Base-by-base conservation (phyloP, 176 grass and related monocot species). In the Oryza australiensis region DNA sequence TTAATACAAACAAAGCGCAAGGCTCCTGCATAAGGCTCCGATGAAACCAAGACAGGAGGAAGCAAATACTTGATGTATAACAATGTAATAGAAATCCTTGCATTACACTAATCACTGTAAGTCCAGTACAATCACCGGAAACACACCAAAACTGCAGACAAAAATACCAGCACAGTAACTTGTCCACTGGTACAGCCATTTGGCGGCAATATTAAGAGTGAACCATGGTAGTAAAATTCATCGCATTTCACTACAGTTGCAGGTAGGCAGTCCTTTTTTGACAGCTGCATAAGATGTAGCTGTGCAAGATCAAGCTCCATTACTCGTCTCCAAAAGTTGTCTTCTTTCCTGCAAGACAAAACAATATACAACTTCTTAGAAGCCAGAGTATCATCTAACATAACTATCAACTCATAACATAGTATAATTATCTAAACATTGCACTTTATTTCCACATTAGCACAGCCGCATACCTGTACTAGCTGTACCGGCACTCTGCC, bases 291-390 rank as follows among this genome's bases (percentile, higher is more conserved):
- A 62, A 53, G 16, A 59, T 15, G 53, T 1, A 30, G 11, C 0
- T 4, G 9, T 24, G 53, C 4, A 30, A 27, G 30, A 45, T 46
- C 73, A 13, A 33, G 5, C 34, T 71, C 66, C 66, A 22, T 40
- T 82, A 80, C 3, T 93, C 82, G 34, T 94, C 87, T 4, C 86
- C 80, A 3, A 97, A 94, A 9, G 87, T 90, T 0, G 82, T 97
- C 89, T 91, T 97, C 83, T 88, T 97, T 70, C 94, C 94, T 97
- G 85, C 43, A 42, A 34, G 29, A 22, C 5, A 13, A 45, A 49
- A 12, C 33, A 43, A n/a, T 20, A 8, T 22, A 2, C 5, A 43
- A 77, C 10, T 29, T 28, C 1, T 74, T 18, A 18, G 6, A 9
- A 40, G 48, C 16, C 18, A 53, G 55, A 59, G 55, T 23, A 23